phyloP scores from a whole-genome alignment of 352 stramenopile genomes.

The Pythium dissotocum region DNA sequence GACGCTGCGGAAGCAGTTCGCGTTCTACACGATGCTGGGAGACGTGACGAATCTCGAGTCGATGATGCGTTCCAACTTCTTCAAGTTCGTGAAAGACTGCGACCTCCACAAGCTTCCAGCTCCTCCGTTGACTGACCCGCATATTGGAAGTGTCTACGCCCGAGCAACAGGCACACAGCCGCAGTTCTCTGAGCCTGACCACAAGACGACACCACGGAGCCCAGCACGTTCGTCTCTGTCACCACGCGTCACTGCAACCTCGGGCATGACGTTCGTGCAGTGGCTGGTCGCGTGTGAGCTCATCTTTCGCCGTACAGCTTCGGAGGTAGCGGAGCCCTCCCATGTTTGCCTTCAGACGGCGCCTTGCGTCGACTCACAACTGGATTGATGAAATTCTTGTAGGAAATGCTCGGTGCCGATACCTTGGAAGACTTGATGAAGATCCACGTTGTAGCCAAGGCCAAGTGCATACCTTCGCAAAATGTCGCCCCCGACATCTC shows the following conservation, averaged over 20 bases:
- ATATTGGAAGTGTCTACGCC: constrained; percentile 57
- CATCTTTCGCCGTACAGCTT: constrained; percentile 40
- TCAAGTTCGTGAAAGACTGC: constrained; percentile 68
- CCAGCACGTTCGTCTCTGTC: background rate
- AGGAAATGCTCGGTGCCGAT: constrained; percentile 15
- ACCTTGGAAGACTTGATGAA: constrained; percentile 50
- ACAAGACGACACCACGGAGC: background rate
- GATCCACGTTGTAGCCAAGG: constrained; percentile 46
- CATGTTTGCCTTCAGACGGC: background rate
- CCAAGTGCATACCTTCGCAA: constrained; percentile 57
- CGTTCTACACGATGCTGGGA: constrained; percentile 61
- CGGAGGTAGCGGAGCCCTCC: background rate
- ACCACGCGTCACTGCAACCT: constrained; percentile 16
- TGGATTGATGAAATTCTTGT: background rate
- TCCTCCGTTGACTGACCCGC: constrained; percentile 46
- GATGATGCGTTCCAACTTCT: constrained; percentile 60
- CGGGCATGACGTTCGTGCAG: constrained; percentile 48
- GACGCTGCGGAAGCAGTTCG: constrained; percentile 64
- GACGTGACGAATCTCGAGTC: constrained; percentile 67
- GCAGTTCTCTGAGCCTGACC: background rate
- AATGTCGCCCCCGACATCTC: constrained; percentile 69
- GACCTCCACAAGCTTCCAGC: constrained; percentile 38
- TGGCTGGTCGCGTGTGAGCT: constrained; percentile 52
- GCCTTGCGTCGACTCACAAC: background rate
- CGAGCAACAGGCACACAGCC: constrained; percentile 2